These are phyloP conservation scores for Tinospora cordifolia DNA, from an alignment of 164 flowering plant genomes.

Conservation along the genomic window DNA sequence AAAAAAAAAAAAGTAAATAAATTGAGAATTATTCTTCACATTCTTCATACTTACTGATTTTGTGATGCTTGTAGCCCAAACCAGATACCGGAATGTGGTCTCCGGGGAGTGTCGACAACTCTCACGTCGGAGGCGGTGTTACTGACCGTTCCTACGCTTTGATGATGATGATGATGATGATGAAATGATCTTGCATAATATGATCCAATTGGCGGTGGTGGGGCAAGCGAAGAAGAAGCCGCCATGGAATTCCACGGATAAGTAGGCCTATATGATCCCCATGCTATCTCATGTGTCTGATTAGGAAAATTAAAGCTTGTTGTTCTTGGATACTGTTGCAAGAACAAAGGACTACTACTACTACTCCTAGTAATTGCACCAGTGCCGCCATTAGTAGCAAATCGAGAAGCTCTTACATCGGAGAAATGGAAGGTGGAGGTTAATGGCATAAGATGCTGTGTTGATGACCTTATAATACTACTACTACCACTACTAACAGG, in stretches of 20 bases:
- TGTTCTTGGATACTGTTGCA: slow-evolving; percentile 23
- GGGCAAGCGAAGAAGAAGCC: slow-evolving; percentile 32
- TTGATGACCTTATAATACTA: slow-evolving; percentile 5
- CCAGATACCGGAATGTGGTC: slow-evolving; percentile 84
- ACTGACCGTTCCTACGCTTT: slow-evolving; percentile 22
- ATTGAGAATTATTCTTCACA: neutral
- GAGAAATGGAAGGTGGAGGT: slow-evolving; percentile 15
- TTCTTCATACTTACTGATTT: slow-evolving; percentile 55
- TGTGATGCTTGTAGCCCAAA: slow-evolving; percentile 73
- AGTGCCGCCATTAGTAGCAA: neutral
- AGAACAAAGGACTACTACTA: slow-evolving; percentile 21
- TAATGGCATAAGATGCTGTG: slow-evolving; percentile 18
- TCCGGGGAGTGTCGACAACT: slow-evolving; percentile 56
- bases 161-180: slow-evolving; percentile 10
- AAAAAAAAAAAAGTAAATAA: neutral
- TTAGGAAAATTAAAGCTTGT: slow-evolving; percentile 19
- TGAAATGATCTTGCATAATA: slow-evolving; percentile 32
- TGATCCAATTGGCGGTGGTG: slow-evolving; percentile 25
- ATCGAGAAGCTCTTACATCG: slow-evolving; percentile 17
- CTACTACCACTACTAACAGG: slow-evolving; percentile 17
- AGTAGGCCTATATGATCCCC: slow-evolving; percentile 41
- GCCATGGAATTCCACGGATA: slow-evolving; percentile 17
- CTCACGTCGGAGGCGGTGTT: slow-evolving; percentile 35
- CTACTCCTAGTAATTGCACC: slow-evolving; percentile 1
- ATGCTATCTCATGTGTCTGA: slow-evolving; percentile 29